A percentile compares a stretch with the other conserved stretches of the same genome.
These are phyloP conservation scores for Vicia sativa DNA, from an alignment of 306 rosid species.

Conservation along the genomic window DNA sequence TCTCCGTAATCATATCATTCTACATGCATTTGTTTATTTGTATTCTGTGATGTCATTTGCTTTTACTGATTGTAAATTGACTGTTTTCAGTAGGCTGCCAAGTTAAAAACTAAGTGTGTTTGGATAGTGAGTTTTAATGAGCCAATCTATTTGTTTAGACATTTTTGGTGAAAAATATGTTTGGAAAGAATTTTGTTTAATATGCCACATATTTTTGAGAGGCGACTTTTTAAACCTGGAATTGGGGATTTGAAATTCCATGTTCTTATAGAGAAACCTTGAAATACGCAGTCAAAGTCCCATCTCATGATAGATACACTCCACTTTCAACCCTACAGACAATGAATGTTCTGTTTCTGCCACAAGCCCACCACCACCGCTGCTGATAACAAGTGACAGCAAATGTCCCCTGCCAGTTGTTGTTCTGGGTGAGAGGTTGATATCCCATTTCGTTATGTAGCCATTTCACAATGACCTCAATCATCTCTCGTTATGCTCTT, in stretches of 20 bases:
- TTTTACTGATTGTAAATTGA: background rate
- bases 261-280: background rate
- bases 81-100: background rate
- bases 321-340: background rate
- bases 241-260: background rate
- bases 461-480: background rate
- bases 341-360: background rate
- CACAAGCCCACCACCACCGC: background rate
- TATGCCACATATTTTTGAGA: background rate
- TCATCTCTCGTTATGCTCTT: background rate
- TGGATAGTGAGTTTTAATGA: background rate
- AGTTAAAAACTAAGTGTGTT: background rate
- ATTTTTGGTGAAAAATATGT: background rate
- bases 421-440: background rate
- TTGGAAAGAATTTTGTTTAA: background rate
- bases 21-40: background rate
- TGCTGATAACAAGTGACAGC: background rate
- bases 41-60: constrained; percentile 22
- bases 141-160: background rate
- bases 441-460: background rate
- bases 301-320: background rate
- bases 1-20: constrained; percentile 10
- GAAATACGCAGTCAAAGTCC: background rate
- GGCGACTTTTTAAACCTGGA: background rate
- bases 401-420: background rate